These are phyloP conservation scores for Artemisia tridentata DNA, from an alignment of 129 eudicot genomes.

Conservation along the genomic window DNA sequence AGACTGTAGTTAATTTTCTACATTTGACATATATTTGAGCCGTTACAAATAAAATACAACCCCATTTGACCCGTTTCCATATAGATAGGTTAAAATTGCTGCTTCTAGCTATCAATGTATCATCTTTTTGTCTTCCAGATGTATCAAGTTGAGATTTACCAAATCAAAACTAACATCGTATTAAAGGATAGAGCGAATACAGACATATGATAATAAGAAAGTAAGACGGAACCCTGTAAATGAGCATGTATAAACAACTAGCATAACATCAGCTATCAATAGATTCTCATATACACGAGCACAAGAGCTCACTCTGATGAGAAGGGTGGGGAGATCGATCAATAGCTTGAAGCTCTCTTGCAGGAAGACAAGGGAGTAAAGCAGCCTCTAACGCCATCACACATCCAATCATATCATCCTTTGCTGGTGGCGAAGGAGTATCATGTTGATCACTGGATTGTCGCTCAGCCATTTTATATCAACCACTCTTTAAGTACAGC, in stretches of 20 bases:
- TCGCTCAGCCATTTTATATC: constrained; percentile 55
- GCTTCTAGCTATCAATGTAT: neutral
- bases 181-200: no score
- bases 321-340: constrained; percentile 97
- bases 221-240: no score
- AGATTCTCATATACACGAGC: neutral
- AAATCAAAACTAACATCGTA: no score
- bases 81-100: neutral
- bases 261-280: neutral
- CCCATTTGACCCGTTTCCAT: neutral
- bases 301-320: constrained; percentile 62
- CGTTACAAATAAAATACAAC: neutral
- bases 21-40: neutral
- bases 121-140: no score
- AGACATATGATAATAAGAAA: no score
- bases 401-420: constrained; percentile 74
- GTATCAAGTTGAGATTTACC: no score
- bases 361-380: constrained; percentile 94
- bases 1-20: neutral
- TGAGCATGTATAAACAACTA: neutral
- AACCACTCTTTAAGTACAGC: neutral
- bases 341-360: constrained; percentile 96
- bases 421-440: constrained; percentile 41
- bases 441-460: constrained; percentile 40
- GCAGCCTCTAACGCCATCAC: constrained; percentile 92